Evolutionary conservation across 495 filamentous ascomycete genomes (phyloP), one percentile per base, ranked within the genome.

Genomic region (Penicillium alfredii): DNA sequence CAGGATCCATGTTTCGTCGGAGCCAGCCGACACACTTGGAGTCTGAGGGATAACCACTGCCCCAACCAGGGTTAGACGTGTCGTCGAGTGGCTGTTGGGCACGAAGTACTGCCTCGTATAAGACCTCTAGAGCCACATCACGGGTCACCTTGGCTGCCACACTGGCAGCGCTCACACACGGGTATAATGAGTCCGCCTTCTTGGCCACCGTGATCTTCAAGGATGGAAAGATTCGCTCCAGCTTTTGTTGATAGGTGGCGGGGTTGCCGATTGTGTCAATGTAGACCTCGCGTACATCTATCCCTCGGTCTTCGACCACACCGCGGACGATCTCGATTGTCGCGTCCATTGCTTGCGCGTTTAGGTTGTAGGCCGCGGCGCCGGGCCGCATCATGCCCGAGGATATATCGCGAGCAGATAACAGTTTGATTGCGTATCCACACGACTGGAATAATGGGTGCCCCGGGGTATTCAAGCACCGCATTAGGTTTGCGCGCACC

Each of bases 331-430:
- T 66, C 12, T 74, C 76, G n/a, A 93, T 74, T 1, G 92, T 98
- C 0, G 92, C 88, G 63, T 98, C 90, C 74, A 94, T 83, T 1
- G 92, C 92, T 60, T 97, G 92, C n/a, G 88, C 88, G 63, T 98
- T 98, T 36, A 98, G 72, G 55, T 98, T 98, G 63, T 95, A 95
- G 0, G 71, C 66, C 3, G 70, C 74, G 0, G 60, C 58, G 25
- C 58, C 45, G 8, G 87, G 70, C 17, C 73, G 71, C 56, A 95
- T 73, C 82, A 94, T 93, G 32, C 81, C 78, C 1, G 86, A 72
- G 12, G 74, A 73, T 35, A 94, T 94, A 58, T 90, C 84, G 22
- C 86, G 77, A 9, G 88, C 86, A 3, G 88, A 94, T 37, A 97
- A 80, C 8, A 81, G 63, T 4, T 81, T 77, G 4, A 82, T 76